Base-by-base conservation (phyloP, 2,329 filamentous ascomycete genomes). In the Aureobasidium vineae region DNA sequence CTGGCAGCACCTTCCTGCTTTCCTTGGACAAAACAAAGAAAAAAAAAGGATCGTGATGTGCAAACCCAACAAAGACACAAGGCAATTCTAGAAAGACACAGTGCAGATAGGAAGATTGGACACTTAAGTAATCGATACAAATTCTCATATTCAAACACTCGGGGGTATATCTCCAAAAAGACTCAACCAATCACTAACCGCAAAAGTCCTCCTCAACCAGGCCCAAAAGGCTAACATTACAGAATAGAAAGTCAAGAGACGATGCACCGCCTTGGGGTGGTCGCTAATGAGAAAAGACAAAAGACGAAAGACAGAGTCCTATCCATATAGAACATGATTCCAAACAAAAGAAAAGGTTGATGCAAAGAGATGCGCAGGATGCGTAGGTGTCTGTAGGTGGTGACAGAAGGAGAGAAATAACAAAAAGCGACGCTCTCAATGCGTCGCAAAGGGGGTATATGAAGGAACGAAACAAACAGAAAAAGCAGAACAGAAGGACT, bases 391-490 rank as follows among this genome's bases (percentile, higher is more conserved):
- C 53, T 56, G 53, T 56, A 56, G 36, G 53, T 28, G 36, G 6
- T 41, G 53, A 45, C 19, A 45, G 13, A 23, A 33, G 26, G 33
- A 47, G 19, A 61, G 31, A 33, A 19, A 61, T 10, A 61, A 38
- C 11, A 36, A 59, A 33, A 16, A 15, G 54, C 16, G 54, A 59
- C 54, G 40, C 54, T 59, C 26, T 49, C 28, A 26, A 49, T 49
- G 57, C 41, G 41, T 61, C 57, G 23, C 41, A 19, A 49, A 47
- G n/a, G 43, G 41, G 43, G 57, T 61, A 61, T 47, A 61, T 49
- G 31, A 36, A 38, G 31, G 13, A 28, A 41, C 4, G 28, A 28
- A 33, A 61, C 21, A 26, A 6, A 28, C 23, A 16, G 19, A 23
- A 28, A n/a, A 36, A n/a, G 16, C 11, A 21, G 28, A 59, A 59